phyloP scores from a whole-genome alignment of 495 filamentous ascomycete genomes.

The Bathelium albidoporum region DNA sequence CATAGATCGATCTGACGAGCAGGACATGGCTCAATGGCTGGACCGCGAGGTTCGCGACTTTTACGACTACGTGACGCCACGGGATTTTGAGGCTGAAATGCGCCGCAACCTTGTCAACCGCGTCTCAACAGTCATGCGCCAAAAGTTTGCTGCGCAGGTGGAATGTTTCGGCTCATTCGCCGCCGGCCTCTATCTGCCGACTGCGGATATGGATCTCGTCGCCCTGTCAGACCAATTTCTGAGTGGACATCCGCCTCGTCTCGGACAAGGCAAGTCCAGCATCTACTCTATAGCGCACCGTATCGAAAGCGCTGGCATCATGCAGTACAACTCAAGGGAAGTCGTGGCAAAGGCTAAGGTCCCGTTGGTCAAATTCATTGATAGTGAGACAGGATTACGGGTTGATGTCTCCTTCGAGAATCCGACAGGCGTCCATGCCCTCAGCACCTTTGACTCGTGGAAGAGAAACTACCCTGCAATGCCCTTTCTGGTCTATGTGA shows the following conservation, averaged over 20 bases:
- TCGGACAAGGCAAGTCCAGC: constrained; percentile 37
- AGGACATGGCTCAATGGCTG: constrained; percentile 44
- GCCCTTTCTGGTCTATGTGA: constrained; percentile 67
- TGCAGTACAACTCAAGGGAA: constrained; percentile 43
- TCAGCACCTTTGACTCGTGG: constrained; percentile 70
- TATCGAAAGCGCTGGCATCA: constrained; percentile 40
- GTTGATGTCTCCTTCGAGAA: constrained; percentile 96
- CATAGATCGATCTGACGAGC: constrained; percentile 39
- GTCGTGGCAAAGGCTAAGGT: constrained; percentile 69
- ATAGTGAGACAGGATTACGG: constrained; percentile 58
- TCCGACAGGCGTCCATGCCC: constrained; percentile 62
- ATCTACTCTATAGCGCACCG: constrained; percentile 39
- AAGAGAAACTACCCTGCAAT: constrained; percentile 67
- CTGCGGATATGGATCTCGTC: constrained; percentile 86
- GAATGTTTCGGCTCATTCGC: constrained; percentile 83
- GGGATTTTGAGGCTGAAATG: constrained; percentile 62
- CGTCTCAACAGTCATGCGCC: constrained; percentile 42
- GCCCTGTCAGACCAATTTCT: constrained; percentile 59
- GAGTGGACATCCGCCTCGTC: constrained; percentile 31
- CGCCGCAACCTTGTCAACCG: constrained; percentile 63
- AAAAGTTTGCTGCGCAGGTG: constrained; percentile 45
- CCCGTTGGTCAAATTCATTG: constrained; percentile 84
- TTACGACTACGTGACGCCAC: constrained; percentile 68
- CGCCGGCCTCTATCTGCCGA: constrained; percentile 81
- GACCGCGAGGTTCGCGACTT: constrained; percentile 87